phyloP scores from a whole-genome alignment of 2,329 filamentous ascomycete genomes.

The Penicillium sp. region DNA sequence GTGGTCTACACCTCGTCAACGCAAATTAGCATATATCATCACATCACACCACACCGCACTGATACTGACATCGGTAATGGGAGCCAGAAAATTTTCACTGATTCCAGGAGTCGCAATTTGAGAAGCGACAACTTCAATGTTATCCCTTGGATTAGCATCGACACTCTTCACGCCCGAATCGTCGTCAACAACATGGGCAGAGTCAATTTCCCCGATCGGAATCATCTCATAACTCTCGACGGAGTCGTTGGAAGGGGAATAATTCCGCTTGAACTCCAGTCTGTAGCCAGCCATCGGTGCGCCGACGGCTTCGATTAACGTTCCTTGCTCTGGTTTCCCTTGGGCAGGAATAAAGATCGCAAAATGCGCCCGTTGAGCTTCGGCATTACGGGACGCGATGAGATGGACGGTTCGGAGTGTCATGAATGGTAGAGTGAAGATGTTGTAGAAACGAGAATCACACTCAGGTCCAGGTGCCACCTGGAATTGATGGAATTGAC shows the following conservation, averaged over 20 bases:
- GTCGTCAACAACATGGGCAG: conserved; percentile 27
- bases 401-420: conserved; percentile 29
- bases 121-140: conserved; percentile 34
- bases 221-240: conserved; percentile 19
- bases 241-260: conserved; percentile 19
- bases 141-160: conserved; percentile 28
- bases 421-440: conserved; percentile 18
- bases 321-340: conserved; percentile 24
- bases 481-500: conserved; percentile 4
- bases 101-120: conserved; percentile 35
- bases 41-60: neutral
- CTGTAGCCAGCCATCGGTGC: conserved; percentile 38
- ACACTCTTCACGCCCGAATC: conserved; percentile 5
- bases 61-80: conserved; percentile 39
- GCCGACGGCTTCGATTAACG: conserved; percentile 38
- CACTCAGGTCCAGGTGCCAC: neutral
- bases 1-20: conserved; percentile 25
- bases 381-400: conserved; percentile 28
- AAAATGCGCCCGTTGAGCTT: conserved; percentile 36
- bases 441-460: neutral
- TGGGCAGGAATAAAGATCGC: conserved; percentile 35
- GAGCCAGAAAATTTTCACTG: conserved; percentile 40
- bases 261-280: conserved; percentile 38
- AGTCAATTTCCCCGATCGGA: conserved; percentile 30
- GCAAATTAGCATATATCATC: neutral